Evolutionary conservation across 192 early-diverging fungal species (phyloP), one percentile per base, ranked within the genome.

Genomic region (Coemansia sp.): DNA sequence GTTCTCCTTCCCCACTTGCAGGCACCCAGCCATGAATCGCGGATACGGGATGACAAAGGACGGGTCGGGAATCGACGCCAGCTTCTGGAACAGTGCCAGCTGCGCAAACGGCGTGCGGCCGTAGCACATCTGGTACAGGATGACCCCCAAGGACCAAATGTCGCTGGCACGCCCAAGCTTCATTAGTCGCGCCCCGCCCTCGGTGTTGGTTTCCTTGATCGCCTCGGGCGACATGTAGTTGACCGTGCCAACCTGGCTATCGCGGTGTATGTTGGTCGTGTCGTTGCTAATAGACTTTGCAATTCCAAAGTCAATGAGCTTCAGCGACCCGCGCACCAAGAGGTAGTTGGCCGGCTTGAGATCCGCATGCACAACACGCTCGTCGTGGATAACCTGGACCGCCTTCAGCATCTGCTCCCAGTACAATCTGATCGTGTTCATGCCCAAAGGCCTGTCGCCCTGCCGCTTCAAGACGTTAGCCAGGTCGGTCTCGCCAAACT

Each of bases 151-250:
- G 0, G 93, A 93, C 95, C 95, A 93, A 2, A 98, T 89, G 67
- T 98, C 95, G 56, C 87, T 89, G 0, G 94, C 73, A 0, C 90
- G 79, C 5, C 93, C 93, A 14, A 94, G 78, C 84, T 93, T 75
- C 76, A 77, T 74, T 57, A 82, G 16, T 53, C 76, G 73, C 39
- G 57, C 38, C 1, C 75, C 70, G 45, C 40, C 50, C 6, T 79
- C 71, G 2, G 57, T 62, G 38, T 75, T 83, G 14, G 72, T 79
- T 45, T 84, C 84, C 28, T 79, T 63, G 64, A 96, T 88, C 1
- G 93, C 87, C 72, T 99, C 96, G 0, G 96, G 96, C 1, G 94
- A 86, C 95, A 99, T 99, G 72, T 97, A 99, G 62, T 95, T 95
- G 8, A 92, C 81, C 0, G 96, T 99, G 3, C 96, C 96, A 20